Evolutionary conservation across 805 yeast genomes (phyloP).

Genomic region (Cyberlindnera maclurae): DNA sequence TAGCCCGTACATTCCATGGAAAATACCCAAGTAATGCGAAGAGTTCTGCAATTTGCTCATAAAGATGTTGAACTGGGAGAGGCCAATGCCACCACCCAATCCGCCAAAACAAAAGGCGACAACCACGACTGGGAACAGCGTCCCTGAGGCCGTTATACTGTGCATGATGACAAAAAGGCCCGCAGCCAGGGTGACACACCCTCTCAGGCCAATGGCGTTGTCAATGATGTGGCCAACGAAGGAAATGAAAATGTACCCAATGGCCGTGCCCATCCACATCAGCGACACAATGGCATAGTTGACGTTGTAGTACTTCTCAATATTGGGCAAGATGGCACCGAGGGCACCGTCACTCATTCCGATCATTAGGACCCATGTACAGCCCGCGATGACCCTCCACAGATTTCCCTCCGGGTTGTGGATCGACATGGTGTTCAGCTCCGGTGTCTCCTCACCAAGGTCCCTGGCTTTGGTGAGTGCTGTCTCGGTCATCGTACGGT

Average conservation of each 20-base stretch:
- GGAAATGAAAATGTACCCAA: constrained; percentile 49
- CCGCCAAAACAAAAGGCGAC: constrained; percentile 53
- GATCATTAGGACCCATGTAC: constrained; percentile 32
- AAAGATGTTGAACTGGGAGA: constrained; percentile 47
- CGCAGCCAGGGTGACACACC: constrained; percentile 34
- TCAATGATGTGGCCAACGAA: constrained; percentile 39
- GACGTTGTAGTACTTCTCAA: constrained; percentile 41
- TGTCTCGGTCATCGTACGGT: constrained; percentile 7
- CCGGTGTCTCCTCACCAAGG: constrained; percentile 4
- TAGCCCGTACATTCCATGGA: constrained; percentile 56
- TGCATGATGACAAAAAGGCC: constrained; percentile 33
- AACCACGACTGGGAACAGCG: constrained; percentile 40
- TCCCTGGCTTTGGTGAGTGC: constrained; percentile 9
- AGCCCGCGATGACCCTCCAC: constrained; percentile 35
- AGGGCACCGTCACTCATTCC: constrained; percentile 53
- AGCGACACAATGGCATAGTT: constrained; percentile 48
- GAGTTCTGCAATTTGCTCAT: constrained; percentile 35
- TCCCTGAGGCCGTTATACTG: constrained; percentile 40
- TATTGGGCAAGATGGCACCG: constrained; percentile 51
- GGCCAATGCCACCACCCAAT: constrained; percentile 41
- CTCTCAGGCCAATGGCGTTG: constrained; percentile 31
- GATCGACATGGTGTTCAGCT: constrained; percentile 25
- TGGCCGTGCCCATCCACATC: constrained; percentile 51
- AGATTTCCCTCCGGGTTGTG: constrained; percentile 38
- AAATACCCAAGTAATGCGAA: constrained; percentile 43